A percentile compares a stretch with the other conserved stretches of the same genome.
These are phyloP conservation scores for Apiotrichum sp. DNA, from an alignment of 1,284 basidiomycete genomes.

Conservation along the genomic window DNA sequence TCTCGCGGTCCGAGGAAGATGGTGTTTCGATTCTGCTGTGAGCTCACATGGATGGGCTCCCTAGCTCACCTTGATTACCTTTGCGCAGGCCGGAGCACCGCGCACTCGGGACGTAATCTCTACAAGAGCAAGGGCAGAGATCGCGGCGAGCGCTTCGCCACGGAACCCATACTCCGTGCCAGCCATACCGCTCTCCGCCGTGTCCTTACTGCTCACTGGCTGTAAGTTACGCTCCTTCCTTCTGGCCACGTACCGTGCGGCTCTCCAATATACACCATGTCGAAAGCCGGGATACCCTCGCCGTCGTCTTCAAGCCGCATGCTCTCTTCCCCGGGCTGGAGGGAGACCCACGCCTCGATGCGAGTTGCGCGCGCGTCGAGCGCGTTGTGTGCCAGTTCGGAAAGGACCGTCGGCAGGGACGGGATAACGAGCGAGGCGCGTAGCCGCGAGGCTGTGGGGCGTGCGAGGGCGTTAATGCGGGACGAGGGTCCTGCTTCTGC, in stretches of 20 bases:
- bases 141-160: slow-evolving; percentile 83
- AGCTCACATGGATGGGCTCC: too few relatives aligned
- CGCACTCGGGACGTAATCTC: slow-evolving; percentile 62
- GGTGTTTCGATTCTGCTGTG: slow-evolving; percentile 12
- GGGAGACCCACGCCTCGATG: slow-evolving; percentile 43
- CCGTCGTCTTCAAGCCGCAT: slow-evolving; percentile 82
- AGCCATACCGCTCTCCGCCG: too few relatives aligned
- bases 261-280: slow-evolving; percentile 55
- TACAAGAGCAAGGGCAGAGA: slow-evolving; percentile 59
- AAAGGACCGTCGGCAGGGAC: slow-evolving; percentile 66
- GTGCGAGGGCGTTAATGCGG: slow-evolving; percentile 5
- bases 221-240: too few relatives aligned
- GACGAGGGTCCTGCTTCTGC: not conserved
- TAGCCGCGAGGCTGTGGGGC: slow-evolving; percentile 39
- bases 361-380: slow-evolving; percentile 47
- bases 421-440: slow-evolving; percentile 78
- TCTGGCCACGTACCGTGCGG: slow-evolving; percentile 57
- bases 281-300: slow-evolving; percentile 59
- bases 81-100: slow-evolving; percentile 59
- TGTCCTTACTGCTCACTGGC: slow-evolving; percentile 17
- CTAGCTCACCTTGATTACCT: slow-evolving; percentile 65
- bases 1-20: slow-evolving; percentile 16
- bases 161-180: slow-evolving; percentile 66
- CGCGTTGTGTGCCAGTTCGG: slow-evolving; percentile 78
- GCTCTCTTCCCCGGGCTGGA: slow-evolving; percentile 56